Base-by-base conservation (phyloP, 805 yeast genomes). In the Yamadazyma tumulicola region DNA sequence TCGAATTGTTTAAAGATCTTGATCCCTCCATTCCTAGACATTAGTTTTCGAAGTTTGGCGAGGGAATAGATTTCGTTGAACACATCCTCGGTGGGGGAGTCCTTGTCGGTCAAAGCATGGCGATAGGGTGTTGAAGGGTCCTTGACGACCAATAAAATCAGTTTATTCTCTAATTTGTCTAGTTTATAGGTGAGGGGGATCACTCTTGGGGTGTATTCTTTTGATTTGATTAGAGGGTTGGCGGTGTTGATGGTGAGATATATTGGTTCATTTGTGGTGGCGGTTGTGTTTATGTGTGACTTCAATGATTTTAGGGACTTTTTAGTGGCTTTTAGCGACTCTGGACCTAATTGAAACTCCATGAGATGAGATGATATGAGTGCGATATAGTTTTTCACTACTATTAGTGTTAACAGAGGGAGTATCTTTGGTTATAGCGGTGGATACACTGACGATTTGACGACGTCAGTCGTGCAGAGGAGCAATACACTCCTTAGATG, bases 81-180 rank as follows among this genome's bases (percentile, higher is more conserved):
- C 12, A 56, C 51, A 38, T 81, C 84, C 34, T 78, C 76, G 0
- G 88, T 79, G 1, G 73, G 67, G 1, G 77, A 63, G 12, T 67
- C 75, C 38, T 70, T 69, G 19, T 58, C 61, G 5, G 67, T 62
- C 4, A 84, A 52, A 4, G 69, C 65, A 8, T 63, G 64, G 22
- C 78, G 64, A 47, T 77, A 84, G 5, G 68, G 64, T 4, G 73
- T 63, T 4, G 81, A 74, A 1, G 91, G 89, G 49, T 85, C 93
- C 43, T 81, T 84, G 6, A 91, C 81, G 10, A 86, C 69, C 13
- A 86, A 62, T 4, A 84, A 52, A 4, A 83, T 69, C 15, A 76
- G 61, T 32, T 72, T 61, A 14, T 72, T 71, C 14, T 69, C 69
- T 2, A 75, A 52, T 37, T 65, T 67, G 34, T 69, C 72, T 37